Base-by-base conservation (phyloP, 768 basidiomycete genomes). In the Baorangia bicolor region DNA sequence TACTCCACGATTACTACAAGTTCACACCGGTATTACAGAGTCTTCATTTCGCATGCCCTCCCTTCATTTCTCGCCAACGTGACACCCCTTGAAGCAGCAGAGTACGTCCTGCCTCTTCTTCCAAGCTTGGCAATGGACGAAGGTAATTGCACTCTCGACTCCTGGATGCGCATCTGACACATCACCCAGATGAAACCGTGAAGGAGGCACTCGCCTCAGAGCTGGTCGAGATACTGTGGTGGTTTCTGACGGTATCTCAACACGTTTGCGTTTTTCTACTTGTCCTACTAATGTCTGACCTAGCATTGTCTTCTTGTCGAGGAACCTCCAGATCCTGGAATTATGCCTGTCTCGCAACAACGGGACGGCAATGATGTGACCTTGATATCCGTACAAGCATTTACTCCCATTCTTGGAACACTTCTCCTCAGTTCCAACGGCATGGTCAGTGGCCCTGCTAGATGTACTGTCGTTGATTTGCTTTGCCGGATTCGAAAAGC, bases 71-170 rank as follows among this genome's bases (percentile, higher is more conserved):
- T 98, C 33, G 73, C 79, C 54, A 78, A 87, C 44, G 88, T 97
- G 49, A 78, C 88, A 18, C 88, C 95, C 4, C 82, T 84, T 52
- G 95, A 98, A 61, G 93, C 93, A 5, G 86, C 93, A 62, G 90
- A 94, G 70, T 98, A 96, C 67, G 92, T 98, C 53, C 75, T 96
- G 20, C 95, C 95, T 1, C 82, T 97, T n/a, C 81, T 98, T 53
- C 88, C 82, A 48, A 82, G 81, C 40, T 82, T 98, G 28, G 92
- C 92, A 10, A 84, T 89, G 72, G 93, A 95, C 65, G 85, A 92
- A 69, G 92, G 92, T 92, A 58, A 40, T 71, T 28, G 1, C 50
- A 28, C 56, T 33, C 46, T 31, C 51, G 34, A 50, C 57, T 40
- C 43, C 41, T 25, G 14, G 9, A 18, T 33, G 18, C 38, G 1